Percentiles rank a stretch among this genome's conserved stretches.
phyloP scores from a whole-genome alignment of 2,329 filamentous ascomycete species.

The Nemania sp. region DNA sequence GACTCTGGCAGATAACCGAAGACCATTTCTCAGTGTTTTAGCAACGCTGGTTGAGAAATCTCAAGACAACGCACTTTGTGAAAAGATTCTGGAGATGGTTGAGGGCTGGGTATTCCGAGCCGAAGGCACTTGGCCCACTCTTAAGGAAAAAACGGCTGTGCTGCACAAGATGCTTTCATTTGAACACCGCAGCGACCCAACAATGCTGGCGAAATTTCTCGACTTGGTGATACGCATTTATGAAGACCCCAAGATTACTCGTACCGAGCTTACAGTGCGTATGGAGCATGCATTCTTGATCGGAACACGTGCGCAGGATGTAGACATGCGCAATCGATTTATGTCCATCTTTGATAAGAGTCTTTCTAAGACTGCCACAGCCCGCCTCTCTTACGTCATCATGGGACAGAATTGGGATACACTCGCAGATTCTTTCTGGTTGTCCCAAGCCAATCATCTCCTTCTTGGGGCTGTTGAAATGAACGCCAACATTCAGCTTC shows the following conservation, averaged over 20 bases:
- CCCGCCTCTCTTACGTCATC: conserved; percentile 85
- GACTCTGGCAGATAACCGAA: conserved; percentile 82
- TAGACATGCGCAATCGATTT: conserved; percentile 96
- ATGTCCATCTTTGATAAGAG: conserved; percentile 96
- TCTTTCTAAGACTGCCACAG: conserved; percentile 87
- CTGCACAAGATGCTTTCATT: conserved; percentile 99
- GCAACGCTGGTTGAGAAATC: conserved; percentile 96
- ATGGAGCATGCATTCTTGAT: conserved; percentile 99
- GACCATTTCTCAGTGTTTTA: conserved; percentile 92
- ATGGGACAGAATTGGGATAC: conserved; percentile 97
- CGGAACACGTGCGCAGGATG: conserved; percentile 87
- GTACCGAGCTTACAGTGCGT: conserved; percentile 92
- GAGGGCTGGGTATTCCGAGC: conserved; percentile 96
- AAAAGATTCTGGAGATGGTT: conserved; percentile 91
- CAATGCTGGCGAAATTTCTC: conserved; percentile 88
- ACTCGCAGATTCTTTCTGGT: conserved; percentile 92
- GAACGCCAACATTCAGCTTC: conserved; percentile 75
- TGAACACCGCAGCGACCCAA: conserved; percentile 79
- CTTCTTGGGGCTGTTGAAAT: conserved; percentile 90
- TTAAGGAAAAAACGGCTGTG: conserved; percentile 98
- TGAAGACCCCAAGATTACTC: conserved; percentile 92
- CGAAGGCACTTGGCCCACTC: conserved; percentile 90
- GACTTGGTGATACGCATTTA: conserved; percentile 97
- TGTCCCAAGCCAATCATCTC: conserved; percentile 91
- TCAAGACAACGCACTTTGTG: conserved; percentile 80